Evolutionary conservation across 176 grass and related monocot species (phyloP).

Genomic region (Cocos nucifera): DNA sequence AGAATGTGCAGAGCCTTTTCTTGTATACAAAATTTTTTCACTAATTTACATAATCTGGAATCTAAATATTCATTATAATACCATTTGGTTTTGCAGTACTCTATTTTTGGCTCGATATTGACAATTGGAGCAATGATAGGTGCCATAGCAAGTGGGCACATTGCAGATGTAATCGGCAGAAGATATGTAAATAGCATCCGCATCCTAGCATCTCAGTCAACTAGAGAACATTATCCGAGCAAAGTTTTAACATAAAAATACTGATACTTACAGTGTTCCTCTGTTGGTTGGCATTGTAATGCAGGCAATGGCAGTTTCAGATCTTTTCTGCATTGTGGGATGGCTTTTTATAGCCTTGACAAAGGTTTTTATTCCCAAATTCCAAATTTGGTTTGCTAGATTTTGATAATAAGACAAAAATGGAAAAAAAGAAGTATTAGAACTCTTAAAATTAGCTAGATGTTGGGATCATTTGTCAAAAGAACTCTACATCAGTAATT

Average conservation of each 20-base stretch:
- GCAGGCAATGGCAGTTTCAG: slow-evolving; percentile 71
- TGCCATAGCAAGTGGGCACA: slow-evolving; percentile 46
- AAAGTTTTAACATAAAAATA: no score
- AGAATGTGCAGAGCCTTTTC: no score
- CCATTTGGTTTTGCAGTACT: slow-evolving; percentile 50
- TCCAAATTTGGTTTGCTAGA: no score
- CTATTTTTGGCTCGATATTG: slow-evolving; percentile 73
- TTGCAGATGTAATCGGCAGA: slow-evolving; percentile 51
- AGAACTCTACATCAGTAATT: not conserved
- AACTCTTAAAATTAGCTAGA: no score
- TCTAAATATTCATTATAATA: not conserved
- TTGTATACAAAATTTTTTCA: no score
- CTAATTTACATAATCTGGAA: no score
- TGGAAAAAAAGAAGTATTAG: no score
- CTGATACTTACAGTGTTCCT: not conserved
- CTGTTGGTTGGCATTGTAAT: not conserved
- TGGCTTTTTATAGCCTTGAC: slow-evolving; percentile 56
- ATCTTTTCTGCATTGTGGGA: slow-evolving; percentile 66
- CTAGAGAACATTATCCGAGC: no score
- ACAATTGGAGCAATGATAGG: slow-evolving; percentile 88
- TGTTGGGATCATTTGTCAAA: no score
- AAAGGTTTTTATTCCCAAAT: slow-evolving; percentile 26
- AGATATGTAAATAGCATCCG: slow-evolving; percentile 38
- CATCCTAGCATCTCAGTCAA: not conserved
- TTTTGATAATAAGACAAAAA: no score